A percentile compares a stretch with the other conserved stretches of the same genome.
Evolutionary conservation across 169 alveolate genomes (phyloP).

Genomic region (Plasmodium gallinaceum): DNA sequence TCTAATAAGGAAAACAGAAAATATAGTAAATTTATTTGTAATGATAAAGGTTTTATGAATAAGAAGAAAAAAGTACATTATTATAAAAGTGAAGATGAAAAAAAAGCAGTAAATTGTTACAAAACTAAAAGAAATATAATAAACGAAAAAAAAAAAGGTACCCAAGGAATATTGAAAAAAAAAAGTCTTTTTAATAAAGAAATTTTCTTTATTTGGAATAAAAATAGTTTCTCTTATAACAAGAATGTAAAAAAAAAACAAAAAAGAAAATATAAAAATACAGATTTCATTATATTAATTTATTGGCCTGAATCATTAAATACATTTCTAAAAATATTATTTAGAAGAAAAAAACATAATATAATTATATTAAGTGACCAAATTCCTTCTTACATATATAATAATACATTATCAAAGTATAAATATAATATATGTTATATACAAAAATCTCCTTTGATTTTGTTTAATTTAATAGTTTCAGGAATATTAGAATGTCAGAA

Average conservation of each 20-base stretch:
- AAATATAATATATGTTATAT: slow-evolving; percentile 70
- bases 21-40: too few species aligned
- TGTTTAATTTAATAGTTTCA: slow-evolving; percentile 41
- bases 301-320: slow-evolving; percentile 73
- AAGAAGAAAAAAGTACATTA: neutral
- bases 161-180: too few species aligned
- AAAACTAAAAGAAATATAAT: too few species aligned
- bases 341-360: slow-evolving; percentile 34
- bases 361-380: slow-evolving; percentile 69
- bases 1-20: too few species aligned
- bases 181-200: neutral
- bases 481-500: slow-evolving; percentile 61
- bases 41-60: neutral
- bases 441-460: slow-evolving; percentile 57
- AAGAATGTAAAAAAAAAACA: slow-evolving; percentile 1
- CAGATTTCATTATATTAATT: slow-evolving; percentile 32
- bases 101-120: too few species aligned
- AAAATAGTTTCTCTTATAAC: neutral
- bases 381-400: slow-evolving; percentile 64
- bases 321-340: slow-evolving; percentile 50
- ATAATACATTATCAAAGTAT: slow-evolving; percentile 44
- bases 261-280: neutral
- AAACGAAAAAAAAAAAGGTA: too few species aligned
- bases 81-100: neutral
- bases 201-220: neutral